Conservation (phyloP, 768 basidiomycete species). For the Suillus bovinus region DNA sequence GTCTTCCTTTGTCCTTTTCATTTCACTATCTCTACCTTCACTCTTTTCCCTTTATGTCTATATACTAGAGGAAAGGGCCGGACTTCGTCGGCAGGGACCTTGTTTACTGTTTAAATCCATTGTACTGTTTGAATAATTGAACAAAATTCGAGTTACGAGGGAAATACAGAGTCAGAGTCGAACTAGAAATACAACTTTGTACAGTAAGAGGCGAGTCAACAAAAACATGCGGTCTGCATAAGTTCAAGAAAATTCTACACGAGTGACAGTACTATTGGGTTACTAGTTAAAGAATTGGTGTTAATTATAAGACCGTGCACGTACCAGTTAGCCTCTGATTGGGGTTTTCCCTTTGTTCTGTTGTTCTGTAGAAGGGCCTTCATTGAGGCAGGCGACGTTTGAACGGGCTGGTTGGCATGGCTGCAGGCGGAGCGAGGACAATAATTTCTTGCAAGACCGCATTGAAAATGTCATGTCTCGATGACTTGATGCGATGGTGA, state of each 20-base stretch:
- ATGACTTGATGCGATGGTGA: not conserved
- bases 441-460: not conserved
- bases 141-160: too few species aligned
- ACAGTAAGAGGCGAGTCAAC: not conserved
- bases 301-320: not conserved
- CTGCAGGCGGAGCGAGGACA: not conserved
- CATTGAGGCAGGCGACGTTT: too few species aligned
- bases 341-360: not conserved
- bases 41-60: too few species aligned
- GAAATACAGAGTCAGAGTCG: too few species aligned
- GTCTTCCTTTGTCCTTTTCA: too few species aligned
- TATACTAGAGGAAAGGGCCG: too few species aligned
- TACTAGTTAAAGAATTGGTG: not conserved
- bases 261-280: not conserved
- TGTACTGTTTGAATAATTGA: too few species aligned
- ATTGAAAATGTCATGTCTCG: constrained; percentile 4
- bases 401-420: too few species aligned
- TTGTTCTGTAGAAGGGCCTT: too few species aligned
- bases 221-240: not conserved
- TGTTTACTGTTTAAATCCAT: too few species aligned
- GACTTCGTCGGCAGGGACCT: too few species aligned
- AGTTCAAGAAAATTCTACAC: not conserved
- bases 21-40: too few species aligned
- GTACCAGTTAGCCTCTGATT: not conserved
- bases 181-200: not conserved